Evolutionary conservation across 2,329 filamentous ascomycete species (phyloP).

Genomic region (Aspergillus caelatus): DNA sequence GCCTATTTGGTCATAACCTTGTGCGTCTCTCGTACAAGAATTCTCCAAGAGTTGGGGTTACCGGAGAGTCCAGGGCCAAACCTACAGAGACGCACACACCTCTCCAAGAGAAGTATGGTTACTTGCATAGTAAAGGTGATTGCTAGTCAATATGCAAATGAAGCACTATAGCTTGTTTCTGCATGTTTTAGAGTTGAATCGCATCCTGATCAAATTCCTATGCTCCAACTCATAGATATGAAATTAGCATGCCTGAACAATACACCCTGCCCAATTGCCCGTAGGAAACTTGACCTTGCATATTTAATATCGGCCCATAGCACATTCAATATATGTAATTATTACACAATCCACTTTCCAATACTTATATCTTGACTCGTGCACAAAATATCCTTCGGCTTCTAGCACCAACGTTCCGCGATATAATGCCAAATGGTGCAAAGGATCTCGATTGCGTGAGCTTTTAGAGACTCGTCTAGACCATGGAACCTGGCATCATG

Average conservation of each 20-base stretch:
- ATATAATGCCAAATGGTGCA: background rate
- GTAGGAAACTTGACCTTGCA: too few relatives aligned
- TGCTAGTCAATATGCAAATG: background rate
- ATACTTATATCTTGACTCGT: background rate
- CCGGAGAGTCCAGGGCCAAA: background rate
- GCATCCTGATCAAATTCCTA: background rate
- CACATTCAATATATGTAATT: background rate
- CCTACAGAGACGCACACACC: background rate
- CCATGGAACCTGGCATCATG: background rate
- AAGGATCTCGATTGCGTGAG: background rate
- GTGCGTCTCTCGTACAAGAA: background rate
- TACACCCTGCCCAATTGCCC: background rate
- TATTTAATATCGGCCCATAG: too few relatives aligned
- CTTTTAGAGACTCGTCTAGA: constrained; percentile 1
- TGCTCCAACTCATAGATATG: background rate
- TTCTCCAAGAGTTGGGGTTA: background rate
- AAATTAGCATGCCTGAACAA: background rate
- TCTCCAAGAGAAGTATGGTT: background rate
- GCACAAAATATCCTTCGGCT: background rate
- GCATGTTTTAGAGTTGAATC: background rate
- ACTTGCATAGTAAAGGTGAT: background rate
- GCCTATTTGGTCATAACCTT: background rate
- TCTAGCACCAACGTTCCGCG: background rate
- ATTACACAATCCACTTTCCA: background rate
- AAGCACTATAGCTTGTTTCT: background rate